Base-by-base conservation (phyloP, 1,284 basidiomycete genomes). In the Austroboletus olivaceoglutinosus region DNA sequence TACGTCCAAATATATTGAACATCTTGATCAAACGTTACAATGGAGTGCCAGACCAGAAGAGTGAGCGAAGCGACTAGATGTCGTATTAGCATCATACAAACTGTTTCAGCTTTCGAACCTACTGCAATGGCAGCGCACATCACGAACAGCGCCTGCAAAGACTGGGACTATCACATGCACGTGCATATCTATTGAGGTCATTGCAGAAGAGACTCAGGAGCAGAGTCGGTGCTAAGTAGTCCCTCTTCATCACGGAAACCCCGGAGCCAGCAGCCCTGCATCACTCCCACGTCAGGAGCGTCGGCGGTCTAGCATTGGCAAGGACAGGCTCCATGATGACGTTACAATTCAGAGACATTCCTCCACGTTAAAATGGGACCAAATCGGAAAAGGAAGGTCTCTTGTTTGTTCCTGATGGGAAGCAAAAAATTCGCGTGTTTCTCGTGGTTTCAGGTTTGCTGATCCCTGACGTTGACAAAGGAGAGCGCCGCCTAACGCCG, bases 1-100 rank as follows among this genome's bases (percentile, higher is more conserved):
- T 37, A 65, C 59, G 44, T 27, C 61, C 58, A 65, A 19, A 65
- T 54, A 41, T 51, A 64, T 2, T 42, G 31, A 27, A 64, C 53
- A 41, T 65, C 63, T 5, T 64, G 45, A 5, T 51, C 50, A 18
- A 64, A 34, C 18, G 54, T 51, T 12, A 62, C 7, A 13, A 55
- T 4, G 23, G 10, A 41, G 16, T 59, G 16, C 59, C 63, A 61
- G 37, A 53, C 37, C 12, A 65, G 36, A 30, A 63, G 16, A 5
- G 27, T 29, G 11, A 42, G 27, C n/a, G 41, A 18, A 19, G 41
- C 25, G 27, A 42, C 41, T 42, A 6, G 11, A 10, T 8, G 18
- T 5, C 4, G 12, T 30, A 30, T 42, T 30, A 42, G 41, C 18
- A 30, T 23, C 41, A 30, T 19, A 2, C n/a, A 18, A 42, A 30